Conservation (phyloP, 345 rosid species). For the Odontarrhena argentea region DNA sequence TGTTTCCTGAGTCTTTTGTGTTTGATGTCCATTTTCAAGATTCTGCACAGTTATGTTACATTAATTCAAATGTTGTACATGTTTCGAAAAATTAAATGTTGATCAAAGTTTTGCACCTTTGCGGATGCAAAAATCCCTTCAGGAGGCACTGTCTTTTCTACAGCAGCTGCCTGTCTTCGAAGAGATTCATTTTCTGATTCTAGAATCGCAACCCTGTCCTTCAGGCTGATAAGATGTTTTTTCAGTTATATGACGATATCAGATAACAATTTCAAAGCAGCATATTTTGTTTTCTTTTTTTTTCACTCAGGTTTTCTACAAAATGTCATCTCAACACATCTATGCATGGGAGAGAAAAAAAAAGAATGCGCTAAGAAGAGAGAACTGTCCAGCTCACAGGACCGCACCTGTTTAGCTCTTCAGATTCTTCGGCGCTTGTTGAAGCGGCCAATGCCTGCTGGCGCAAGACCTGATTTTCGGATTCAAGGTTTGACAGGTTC, state of each 20-base stretch:
- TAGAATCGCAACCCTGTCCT: conserved; percentile 46
- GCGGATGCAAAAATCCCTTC: conserved; percentile 34
- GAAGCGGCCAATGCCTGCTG: conserved; percentile 62
- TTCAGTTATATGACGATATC: conserved; percentile 14
- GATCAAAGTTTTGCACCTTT: conserved; percentile 42
- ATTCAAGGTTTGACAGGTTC: conserved; percentile 59
- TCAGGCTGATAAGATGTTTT: conserved; percentile 44
- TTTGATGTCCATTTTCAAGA: conserved; percentile 48
- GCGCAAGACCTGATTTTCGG: conserved; percentile 71
- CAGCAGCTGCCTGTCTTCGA: conserved; percentile 37
- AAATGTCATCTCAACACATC: conserved; percentile 4
- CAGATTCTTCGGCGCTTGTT: conserved; percentile 46
- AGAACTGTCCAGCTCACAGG: conserved; percentile 7
- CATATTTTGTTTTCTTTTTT: conserved; percentile 1
- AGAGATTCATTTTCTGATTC: conserved; percentile 60
- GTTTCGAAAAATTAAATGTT: background rate
- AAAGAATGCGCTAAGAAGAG: conserved; percentile 13
- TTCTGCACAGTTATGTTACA: conserved; percentile 42
- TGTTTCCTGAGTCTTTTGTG: conserved; percentile 44
- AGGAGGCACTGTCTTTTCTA: conserved; percentile 42
- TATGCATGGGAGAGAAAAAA: conserved; percentile 9
- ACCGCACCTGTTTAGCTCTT: conserved; percentile 48
- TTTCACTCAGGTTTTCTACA: background rate
- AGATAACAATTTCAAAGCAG: conserved; percentile 11
- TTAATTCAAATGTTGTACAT: conserved; percentile 19